Evolutionary conservation across 208 protist genomes (phyloP).

Genomic region (Borovskyia barvae): DNA sequence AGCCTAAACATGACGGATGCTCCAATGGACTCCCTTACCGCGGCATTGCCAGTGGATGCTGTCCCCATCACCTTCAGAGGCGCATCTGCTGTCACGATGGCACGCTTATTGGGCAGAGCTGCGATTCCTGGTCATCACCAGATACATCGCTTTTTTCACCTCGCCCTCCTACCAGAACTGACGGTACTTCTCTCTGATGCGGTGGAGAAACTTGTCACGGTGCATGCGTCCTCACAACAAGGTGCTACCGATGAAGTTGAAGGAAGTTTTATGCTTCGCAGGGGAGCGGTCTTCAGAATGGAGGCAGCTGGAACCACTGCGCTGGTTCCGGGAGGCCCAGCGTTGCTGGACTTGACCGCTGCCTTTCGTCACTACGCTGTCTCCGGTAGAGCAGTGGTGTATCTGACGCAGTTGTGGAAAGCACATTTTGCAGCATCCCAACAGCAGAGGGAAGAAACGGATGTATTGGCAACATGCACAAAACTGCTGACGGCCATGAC

Average conservation of each 20-base stretch:
- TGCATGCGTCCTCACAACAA: too few relatives aligned
- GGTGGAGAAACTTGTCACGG: not conserved
- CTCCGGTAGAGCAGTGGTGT: constrained; percentile 46
- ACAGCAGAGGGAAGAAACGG: not conserved
- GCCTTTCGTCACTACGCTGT: constrained; percentile 63
- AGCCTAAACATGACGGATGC: not conserved
- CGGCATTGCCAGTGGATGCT: not conserved
- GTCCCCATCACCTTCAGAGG: constrained; percentile 20
- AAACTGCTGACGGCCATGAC: constrained; percentile 17
- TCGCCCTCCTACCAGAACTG: constrained; percentile 59
- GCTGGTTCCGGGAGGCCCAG: constrained; percentile 5
- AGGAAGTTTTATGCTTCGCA: not conserved
- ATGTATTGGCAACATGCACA: not conserved
- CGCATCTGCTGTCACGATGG: constrained; percentile 41
- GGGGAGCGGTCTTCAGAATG: not conserved
- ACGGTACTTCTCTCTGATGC: constrained; percentile 21
- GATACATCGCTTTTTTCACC: constrained; percentile 68
- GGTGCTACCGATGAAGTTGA: not conserved
- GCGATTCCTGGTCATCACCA: constrained; percentile 58
- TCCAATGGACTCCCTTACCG: not conserved
- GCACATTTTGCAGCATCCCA: constrained; percentile 10
- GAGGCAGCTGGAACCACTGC: not conserved
- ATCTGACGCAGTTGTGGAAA: constrained; percentile 52
- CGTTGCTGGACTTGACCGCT: constrained; percentile 41
- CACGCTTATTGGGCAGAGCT: constrained; percentile 49